Percentiles rank a stretch among this genome's conserved stretches.
These are phyloP conservation scores for Kodamaea kaohsiungensis DNA, from an alignment of 805 yeast species.

Conservation along the genomic window DNA sequence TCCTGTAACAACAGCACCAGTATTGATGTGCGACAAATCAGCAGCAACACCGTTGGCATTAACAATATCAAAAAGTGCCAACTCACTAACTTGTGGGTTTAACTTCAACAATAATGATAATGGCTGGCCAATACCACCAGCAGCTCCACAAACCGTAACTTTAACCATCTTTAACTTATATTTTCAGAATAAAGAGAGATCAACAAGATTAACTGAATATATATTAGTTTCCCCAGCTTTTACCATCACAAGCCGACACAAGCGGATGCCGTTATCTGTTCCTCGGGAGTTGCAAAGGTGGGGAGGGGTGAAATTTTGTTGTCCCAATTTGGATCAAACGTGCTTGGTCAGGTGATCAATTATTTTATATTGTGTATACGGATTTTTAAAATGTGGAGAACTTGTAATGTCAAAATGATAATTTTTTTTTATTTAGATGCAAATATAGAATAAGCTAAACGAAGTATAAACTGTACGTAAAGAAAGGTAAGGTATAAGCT, in stretches of 20 bases:
- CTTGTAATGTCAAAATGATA: too few relatives aligned
- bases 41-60: slow-evolving; percentile 50
- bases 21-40: slow-evolving; percentile 44
- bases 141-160: slow-evolving; percentile 51
- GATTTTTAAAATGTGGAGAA: too few relatives aligned
- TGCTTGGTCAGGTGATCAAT: background rate
- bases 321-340: background rate
- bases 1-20: slow-evolving; percentile 42
- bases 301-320: background rate
- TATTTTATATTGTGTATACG: too few relatives aligned
- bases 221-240: background rate
- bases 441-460: background rate
- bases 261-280: background rate
- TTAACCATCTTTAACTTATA: slow-evolving; percentile 30
- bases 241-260: background rate
- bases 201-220: background rate
- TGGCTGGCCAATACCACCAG: slow-evolving; percentile 52
- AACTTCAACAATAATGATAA: slow-evolving; percentile 44
- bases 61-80: slow-evolving; percentile 45
- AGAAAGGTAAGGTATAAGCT: background rate
- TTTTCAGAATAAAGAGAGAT: background rate
- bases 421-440: too few relatives aligned
- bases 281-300: background rate
- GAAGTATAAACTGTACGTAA: background rate
- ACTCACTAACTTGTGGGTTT: slow-evolving; percentile 38